Percentiles rank a stretch among this genome's conserved stretches.
These are phyloP conservation scores for Ascochyta rabiei DNA, from an alignment of 2,329 filamentous ascomycete genomes.

Conservation along the genomic window DNA sequence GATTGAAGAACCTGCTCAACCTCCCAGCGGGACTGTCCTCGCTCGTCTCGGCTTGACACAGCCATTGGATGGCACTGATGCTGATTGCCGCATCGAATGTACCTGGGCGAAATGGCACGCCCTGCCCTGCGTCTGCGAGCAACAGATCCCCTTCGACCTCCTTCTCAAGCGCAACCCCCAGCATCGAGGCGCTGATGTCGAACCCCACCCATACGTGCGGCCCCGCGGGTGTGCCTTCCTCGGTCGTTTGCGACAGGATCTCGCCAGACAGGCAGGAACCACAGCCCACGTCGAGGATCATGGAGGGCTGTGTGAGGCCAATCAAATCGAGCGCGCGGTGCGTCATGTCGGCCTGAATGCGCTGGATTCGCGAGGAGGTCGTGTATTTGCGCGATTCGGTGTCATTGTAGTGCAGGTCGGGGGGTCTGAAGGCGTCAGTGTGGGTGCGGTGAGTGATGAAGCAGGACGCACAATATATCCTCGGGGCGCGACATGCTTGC, in stretches of 20 bases:
- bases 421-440: conserved; percentile 65
- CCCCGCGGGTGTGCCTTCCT: conserved; percentile 69
- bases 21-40: conserved; percentile 82
- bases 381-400: conserved; percentile 96
- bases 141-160: conserved; percentile 95
- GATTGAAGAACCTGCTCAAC: conserved; percentile 87
- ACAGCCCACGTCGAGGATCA: conserved; percentile 97
- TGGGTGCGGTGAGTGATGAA: conserved; percentile 13
- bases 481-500: conserved; percentile 92
- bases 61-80: conserved; percentile 97
- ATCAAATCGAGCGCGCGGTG: conserved; percentile 91
- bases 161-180: conserved; percentile 89
- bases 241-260: conserved; percentile 76
- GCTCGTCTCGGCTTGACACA: conserved; percentile 91
- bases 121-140: conserved; percentile 93
- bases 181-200: conserved; percentile 94
- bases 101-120: conserved; percentile 89
- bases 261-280: conserved; percentile 93
- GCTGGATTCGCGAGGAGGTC: conserved; percentile 91
- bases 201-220: conserved; percentile 97
- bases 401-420: conserved; percentile 98
- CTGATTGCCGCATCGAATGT: conserved; percentile 94
- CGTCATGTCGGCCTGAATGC: conserved; percentile 95
- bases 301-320: conserved; percentile 74
- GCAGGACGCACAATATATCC: conserved; percentile 76